Evolutionary conservation across 345 rosid genomes (phyloP).

Genomic region (Salix arbutifolia): DNA sequence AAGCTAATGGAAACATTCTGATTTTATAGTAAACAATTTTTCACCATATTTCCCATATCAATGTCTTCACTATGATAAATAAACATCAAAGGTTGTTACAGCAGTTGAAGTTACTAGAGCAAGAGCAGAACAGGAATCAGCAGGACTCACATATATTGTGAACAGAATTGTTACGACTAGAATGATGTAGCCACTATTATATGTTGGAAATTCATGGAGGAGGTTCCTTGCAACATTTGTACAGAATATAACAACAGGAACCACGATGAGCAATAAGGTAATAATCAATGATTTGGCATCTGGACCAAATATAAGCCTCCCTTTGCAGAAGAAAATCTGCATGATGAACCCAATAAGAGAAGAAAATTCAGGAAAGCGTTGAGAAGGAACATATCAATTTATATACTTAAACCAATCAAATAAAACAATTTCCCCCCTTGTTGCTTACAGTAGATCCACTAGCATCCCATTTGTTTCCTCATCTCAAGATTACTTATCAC

Average conservation of each 20-base stretch:
- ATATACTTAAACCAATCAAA: background rate
- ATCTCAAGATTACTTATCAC: background rate
- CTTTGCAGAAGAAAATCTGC: constrained; percentile 44
- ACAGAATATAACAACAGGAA: constrained; percentile 45
- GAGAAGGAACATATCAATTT: background rate
- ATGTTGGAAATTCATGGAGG: constrained; percentile 23
- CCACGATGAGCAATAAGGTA: constrained; percentile 42
- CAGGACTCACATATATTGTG: constrained; percentile 46
- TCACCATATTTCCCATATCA: background rate
- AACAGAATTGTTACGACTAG: constrained; percentile 34
- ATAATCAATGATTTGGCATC: constrained; percentile 43
- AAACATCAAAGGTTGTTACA: background rate
- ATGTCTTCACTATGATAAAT: background rate
- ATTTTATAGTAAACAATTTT: background rate
- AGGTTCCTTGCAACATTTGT: constrained; percentile 42
- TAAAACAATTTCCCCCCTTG: background rate
- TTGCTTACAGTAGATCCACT: background rate
- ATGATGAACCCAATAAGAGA: constrained; percentile 5
- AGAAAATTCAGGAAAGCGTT: background rate
- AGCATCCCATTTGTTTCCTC: background rate
- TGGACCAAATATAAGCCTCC: constrained; percentile 52
- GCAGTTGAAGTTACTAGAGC: background rate
- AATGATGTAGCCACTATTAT: constrained; percentile 35
- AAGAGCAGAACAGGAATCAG: background rate
- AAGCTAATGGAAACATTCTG: background rate